phyloP scores from a whole-genome alignment of 2,329 filamentous ascomycete genomes.

The Ophiocordyceps camponoti-saundersi region DNA sequence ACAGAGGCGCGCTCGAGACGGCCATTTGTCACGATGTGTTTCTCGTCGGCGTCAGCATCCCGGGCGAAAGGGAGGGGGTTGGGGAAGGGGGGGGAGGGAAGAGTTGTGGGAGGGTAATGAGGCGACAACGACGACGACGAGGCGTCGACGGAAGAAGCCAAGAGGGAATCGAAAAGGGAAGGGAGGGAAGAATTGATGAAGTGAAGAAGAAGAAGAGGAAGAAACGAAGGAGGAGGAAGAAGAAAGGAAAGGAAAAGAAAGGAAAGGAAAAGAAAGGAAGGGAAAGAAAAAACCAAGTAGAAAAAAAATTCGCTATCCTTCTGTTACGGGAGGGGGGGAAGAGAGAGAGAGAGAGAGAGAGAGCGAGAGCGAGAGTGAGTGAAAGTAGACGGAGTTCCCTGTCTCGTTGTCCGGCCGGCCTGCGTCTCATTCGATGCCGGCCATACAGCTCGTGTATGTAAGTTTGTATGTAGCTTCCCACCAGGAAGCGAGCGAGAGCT shows the following conservation, averaged over 20 bases:
- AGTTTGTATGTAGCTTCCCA: not conserved
- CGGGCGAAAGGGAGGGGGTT: not conserved
- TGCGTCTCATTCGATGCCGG: not conserved
- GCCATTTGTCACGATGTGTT: not conserved
- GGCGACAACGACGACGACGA: too few relatives aligned
- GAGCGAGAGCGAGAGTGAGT: not conserved
- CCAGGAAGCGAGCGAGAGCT: not conserved
- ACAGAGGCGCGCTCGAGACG: not conserved
- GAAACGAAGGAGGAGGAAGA: not conserved
- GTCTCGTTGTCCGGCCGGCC: not conserved
- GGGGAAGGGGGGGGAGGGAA: too few relatives aligned
- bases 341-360: not conserved
- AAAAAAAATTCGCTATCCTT: too few relatives aligned
- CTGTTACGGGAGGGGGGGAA: too few relatives aligned
- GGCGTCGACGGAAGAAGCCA: not conserved
- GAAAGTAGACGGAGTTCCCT: not conserved
- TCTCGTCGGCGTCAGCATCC: not conserved
- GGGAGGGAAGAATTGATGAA: not conserved
- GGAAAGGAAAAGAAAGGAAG: not conserved
- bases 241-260: not conserved
- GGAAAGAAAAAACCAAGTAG: too few relatives aligned
- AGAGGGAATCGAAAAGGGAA: not conserved
- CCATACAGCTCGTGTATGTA: slow-evolving; percentile 1
- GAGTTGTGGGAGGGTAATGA: too few relatives aligned
- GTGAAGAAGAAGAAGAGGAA: not conserved